Base-by-base conservation (phyloP, 2,329 filamentous ascomycete species). In the Dissoconium aciculare region DNA sequence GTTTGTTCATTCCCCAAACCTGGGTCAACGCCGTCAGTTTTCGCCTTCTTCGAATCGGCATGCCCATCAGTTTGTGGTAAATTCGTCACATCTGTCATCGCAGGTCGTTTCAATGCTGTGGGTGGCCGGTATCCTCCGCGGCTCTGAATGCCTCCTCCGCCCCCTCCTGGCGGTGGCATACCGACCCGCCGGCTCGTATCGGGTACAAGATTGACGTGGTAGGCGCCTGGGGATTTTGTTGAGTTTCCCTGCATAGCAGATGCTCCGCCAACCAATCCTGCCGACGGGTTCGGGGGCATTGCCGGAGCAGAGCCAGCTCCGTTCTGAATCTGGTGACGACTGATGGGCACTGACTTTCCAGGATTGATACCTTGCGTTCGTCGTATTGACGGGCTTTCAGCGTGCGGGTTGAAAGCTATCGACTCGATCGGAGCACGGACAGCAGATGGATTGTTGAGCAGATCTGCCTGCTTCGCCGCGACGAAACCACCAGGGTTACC, bases 331-430 rank as follows among this genome's bases (percentile, higher is more conserved):
- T 33, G 35, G 19, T 30, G 33, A 17, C 32, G 69, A 3, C 66
- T 67, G 2, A 93, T 59, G 0, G 84, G 82, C 31, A 77, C 75
- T 4, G 79, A 85, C 30, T 71, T 76, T 13, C 60, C 73, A 49
- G 91, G 82, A 47, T 94, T 83, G 23, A 94, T 69, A 2, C 85
- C 85, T 0, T 79, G 78, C 0, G 87, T 94, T 51, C 87, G 85
- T 38, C 82, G 72, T 49, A 93, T 84, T 1, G 84, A 89, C 0
- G 85, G 84, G 38, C 57, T 62, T 29, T 65, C 62, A 9, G 50
- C 57, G 31, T 64, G 56, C 4, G 62, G 62, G 27, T 66, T 62
- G 50, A 66, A 66, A 1, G 56, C 55, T 11, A 51, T 36, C 10
- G 40, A 36, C 2, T 38, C 29, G 10, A 33, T 34, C 0, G 54